Percentiles rank a stretch among this genome's conserved stretches.
Evolutionary conservation across 805 yeast genomes (phyloP).

Genomic region (Kregervanrija delftensis): DNA sequence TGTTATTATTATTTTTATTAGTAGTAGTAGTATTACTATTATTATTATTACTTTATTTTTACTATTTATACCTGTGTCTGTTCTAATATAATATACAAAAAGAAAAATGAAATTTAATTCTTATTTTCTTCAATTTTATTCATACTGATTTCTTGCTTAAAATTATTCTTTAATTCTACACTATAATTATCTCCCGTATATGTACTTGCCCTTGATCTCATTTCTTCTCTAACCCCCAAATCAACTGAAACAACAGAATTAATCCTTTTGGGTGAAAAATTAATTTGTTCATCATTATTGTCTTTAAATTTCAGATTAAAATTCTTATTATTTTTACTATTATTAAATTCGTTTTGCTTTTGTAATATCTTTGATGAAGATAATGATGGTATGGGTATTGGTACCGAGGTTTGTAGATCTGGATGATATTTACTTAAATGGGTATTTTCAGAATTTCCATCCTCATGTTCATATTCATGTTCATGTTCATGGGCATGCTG

Average conservation of each 20-base stretch:
- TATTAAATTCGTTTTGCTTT: neutral
- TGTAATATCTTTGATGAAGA: no score
- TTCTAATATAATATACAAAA: neutral
- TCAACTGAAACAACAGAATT: conserved; percentile 1
- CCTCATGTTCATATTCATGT: no score
- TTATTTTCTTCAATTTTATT: neutral
- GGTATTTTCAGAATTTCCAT: no score
- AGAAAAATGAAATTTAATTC: neutral
- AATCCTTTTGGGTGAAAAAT: no score
- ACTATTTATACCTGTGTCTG: no score
- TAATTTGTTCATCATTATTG: no score
- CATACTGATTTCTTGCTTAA: conserved; percentile 1
- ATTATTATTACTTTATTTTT: neutral
- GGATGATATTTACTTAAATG: no score
- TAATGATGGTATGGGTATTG: no score
- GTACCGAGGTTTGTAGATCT: no score
- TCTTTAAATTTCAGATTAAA: no score
- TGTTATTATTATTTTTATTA: neutral
- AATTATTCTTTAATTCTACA: neutral
- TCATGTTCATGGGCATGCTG: no score
- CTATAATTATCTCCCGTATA: no score
- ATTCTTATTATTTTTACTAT: neutral
- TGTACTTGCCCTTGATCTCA: conserved; percentile 5
- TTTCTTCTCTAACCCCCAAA: neutral
- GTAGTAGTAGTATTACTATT: neutral